Base-by-base conservation (phyloP, 148 eudicot species). In the Spergularia marina region DNA sequence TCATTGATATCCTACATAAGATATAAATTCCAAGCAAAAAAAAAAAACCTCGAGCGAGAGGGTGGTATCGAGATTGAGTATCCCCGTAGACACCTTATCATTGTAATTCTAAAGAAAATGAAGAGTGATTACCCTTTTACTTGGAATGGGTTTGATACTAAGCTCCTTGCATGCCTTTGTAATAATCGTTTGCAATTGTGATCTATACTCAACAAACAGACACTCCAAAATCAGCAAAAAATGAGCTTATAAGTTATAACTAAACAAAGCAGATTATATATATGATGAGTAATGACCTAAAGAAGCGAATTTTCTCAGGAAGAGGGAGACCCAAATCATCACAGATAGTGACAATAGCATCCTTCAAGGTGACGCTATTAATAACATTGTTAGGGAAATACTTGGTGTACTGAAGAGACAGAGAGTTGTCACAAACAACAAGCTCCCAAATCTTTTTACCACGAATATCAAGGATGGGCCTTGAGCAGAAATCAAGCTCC, bases 371-470 rank as follows among this genome's bases (percentile, higher is more conserved):
- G 63, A 94, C 77, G 64, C 98, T 94, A 71, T 94, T 94, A 60
- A 94, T 94, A 17, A 91, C 91, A 89, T 91, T 94, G 75, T 91
- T 94, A 4, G 98, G 98, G 62, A 91, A 94, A 72, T 87, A 90
- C 82, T 94, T 91, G 0, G 93, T 91, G 44, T 84, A 89, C 80
- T 94, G 98, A 80, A 94, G 93, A 23, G 98, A 91, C 16, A 94
- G 78, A 1, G 98, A 82, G 12, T 62, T 51, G 78, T 94, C 98
- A 68, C 98, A 94, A 61, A 89, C 98, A 8, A 94, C 87, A 64
- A 94, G 93, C 87, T 94, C 98, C 98, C 98, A 94, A 11, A 91
- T 76, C 91, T 91, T 94, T 78, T 94, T 94, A 62, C 97, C 97
- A 79, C 96, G 81, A 6, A 90, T 89, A 86, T 94, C 98, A 76